These are phyloP conservation scores for Hymenoscyphus fraxineus DNA, from an alignment of 2,329 filamentous ascomycete genomes.

Conservation along the genomic window DNA sequence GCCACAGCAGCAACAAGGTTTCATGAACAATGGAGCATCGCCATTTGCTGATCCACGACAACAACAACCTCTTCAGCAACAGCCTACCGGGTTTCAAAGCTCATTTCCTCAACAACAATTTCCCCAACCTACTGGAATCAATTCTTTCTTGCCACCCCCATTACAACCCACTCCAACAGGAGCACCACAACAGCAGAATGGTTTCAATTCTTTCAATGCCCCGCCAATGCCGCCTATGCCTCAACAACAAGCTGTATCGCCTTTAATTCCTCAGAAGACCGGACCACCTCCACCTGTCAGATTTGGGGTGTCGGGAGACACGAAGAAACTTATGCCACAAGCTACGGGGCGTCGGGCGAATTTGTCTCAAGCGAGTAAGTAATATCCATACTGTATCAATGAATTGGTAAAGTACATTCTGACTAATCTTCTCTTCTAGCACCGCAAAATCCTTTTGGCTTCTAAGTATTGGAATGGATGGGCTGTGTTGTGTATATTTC, in stretches of 20 bases:
- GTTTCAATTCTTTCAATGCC: constrained; percentile 43
- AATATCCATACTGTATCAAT: constrained; percentile 7
- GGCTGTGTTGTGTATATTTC: not conserved
- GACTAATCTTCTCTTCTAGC: constrained; percentile 41
- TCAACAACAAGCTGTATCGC: constrained; percentile 55
- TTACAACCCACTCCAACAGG: constrained; percentile 59
- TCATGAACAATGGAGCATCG: constrained; percentile 44
- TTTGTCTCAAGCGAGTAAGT: constrained; percentile 93
- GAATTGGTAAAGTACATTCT: constrained; percentile 13
- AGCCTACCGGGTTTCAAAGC: constrained; percentile 46
- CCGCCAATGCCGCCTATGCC: constrained; percentile 49
- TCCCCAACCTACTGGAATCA: constrained; percentile 44
- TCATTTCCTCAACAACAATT: constrained; percentile 39
- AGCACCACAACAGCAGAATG: constrained; percentile 44
- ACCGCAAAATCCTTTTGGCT: constrained; percentile 68
- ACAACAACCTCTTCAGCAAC: constrained; percentile 43
- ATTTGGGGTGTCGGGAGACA: constrained; percentile 72
- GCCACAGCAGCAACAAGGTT: constrained; percentile 28
- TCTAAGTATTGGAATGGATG: constrained; percentile 40
- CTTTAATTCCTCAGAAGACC: constrained; percentile 73
- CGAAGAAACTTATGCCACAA: constrained; percentile 78
- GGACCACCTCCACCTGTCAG: constrained; percentile 82
- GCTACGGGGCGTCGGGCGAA: constrained; percentile 88
- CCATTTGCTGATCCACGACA: constrained; percentile 53
- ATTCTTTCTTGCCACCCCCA: constrained; percentile 55